Base-by-base conservation (phyloP, 2,329 filamentous ascomycete species). In the Rutstroemia sp. region DNA sequence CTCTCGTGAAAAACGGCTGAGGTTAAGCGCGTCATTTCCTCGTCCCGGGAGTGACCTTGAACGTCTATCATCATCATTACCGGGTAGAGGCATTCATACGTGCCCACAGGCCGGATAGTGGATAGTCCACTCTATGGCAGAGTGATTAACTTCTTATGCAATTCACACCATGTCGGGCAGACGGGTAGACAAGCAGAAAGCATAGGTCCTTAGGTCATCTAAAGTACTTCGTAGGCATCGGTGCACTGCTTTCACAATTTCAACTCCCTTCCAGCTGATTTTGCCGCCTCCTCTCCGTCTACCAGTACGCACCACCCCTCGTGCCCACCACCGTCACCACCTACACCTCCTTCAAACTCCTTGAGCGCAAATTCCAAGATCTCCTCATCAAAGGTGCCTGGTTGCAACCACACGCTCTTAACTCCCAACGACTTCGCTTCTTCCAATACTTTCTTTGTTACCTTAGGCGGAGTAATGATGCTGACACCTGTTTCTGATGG, bases 281-380 rank as follows among this genome's bases (percentile, higher is more conserved):
- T 76, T 65, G 87, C 65, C 1, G 81, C 84, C 67, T 71, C 75
- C 63, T 92, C 88, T 0, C 90, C 90, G 71, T 95, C 89, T 10
- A 95, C 88, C 46, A 95, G 76, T 23, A 95, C 87, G 72, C 90
- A 95, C 88, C 89, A 95, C 0, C 90, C 90, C 67, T 92, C 88
- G 50, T 75, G 72, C 7, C 88, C 88, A 27, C 48, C 48, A n/a
- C 44, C 54, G 39, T 85, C 76, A 6, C 78, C 84, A 60, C 77
- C 82, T 44, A 89, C 86, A 90, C 78, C 86, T 39, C 84, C 83
- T 62, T 83, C 75, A 65, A 94, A 96, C 61, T 87, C 79, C 47
- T 74, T 75, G 58, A 78, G 75, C 3, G 89, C 90, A 70, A 81
- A 91, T 42, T 79, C 74, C 60, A 96, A 69, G 21, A 90, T 87